Percentiles rank a stretch among this genome's conserved stretches.
Evolutionary conservation across 371 early-diverging fungal species (phyloP).

Genomic region (Lichtheimia ramosa): DNA sequence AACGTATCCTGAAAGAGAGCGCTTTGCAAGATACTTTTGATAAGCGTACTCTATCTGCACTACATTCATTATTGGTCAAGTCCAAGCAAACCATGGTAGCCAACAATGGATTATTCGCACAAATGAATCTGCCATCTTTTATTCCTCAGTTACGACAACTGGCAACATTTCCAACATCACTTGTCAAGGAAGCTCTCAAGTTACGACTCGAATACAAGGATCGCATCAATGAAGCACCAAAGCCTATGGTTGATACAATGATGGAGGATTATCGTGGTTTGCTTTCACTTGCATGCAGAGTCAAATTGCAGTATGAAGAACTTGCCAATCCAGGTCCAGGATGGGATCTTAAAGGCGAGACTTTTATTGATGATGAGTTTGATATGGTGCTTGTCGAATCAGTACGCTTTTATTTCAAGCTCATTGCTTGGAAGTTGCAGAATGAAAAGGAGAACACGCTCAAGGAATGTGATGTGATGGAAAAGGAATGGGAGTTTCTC

Average conservation of each 20-base stretch:
- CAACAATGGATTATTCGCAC: slow-evolving; percentile 60
- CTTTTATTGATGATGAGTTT: slow-evolving; percentile 59
- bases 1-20: slow-evolving; percentile 80
- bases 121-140: slow-evolving; percentile 70
- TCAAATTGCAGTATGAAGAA: slow-evolving; percentile 68
- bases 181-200: slow-evolving; percentile 79
- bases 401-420: slow-evolving; percentile 74
- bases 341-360: slow-evolving; percentile 65
- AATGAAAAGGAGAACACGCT: slow-evolving; percentile 58
- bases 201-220: slow-evolving; percentile 74
- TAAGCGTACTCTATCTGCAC: slow-evolving; percentile 66
- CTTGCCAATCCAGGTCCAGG: slow-evolving; percentile 66
- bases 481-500: slow-evolving; percentile 81
- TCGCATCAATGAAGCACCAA: slow-evolving; percentile 66
- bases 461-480: slow-evolving; percentile 78
- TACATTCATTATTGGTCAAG: slow-evolving; percentile 53
- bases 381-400: slow-evolving; percentile 70
- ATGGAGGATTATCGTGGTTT: slow-evolving; percentile 78
- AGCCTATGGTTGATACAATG: slow-evolving; percentile 75
- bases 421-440: slow-evolving; percentile 71
- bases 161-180: slow-evolving; percentile 73
- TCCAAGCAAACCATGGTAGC: slow-evolving; percentile 67
- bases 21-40: slow-evolving; percentile 80
- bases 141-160: slow-evolving; percentile 66
- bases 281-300: slow-evolving; percentile 69